Evolutionary conservation across 495 filamentous ascomycete species (phyloP).

Genomic region (Trichoderma reesei): DNA sequence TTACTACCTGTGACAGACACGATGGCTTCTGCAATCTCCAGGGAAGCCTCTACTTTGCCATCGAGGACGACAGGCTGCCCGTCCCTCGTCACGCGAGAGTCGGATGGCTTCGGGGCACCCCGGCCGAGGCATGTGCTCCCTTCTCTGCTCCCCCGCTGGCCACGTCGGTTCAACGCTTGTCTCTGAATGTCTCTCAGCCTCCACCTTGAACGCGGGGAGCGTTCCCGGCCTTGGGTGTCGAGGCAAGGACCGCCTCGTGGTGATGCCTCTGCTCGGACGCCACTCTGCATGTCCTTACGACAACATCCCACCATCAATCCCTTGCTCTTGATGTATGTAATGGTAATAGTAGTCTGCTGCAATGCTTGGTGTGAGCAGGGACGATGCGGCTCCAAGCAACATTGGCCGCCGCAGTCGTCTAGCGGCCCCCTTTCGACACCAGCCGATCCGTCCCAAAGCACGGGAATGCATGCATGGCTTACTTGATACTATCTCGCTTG

Average conservation of each 20-base stretch:
- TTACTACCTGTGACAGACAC: too few relatives aligned
- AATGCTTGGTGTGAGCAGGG: not conserved
- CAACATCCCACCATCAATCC: too few relatives aligned
- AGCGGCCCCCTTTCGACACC: not conserved
- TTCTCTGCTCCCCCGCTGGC: not conserved
- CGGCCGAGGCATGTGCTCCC: not conserved
- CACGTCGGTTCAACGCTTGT: slow-evolving; percentile 1
- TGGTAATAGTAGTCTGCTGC: not conserved
- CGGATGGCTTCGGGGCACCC: not conserved
- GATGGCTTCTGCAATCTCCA: too few relatives aligned
- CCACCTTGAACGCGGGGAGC: not conserved
- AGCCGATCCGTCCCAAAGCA: slow-evolving; percentile 2
- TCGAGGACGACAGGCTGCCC: too few relatives aligned
- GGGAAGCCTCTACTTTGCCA: not conserved
- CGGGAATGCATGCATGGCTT: slow-evolving; percentile 7
- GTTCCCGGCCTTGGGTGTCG: not conserved
- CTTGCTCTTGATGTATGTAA: not conserved
- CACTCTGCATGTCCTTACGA: too few relatives aligned
- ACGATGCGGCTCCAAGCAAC: not conserved
- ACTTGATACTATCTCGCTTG: slow-evolving; percentile 3
- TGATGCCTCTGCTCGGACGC: not conserved
- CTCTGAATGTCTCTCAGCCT: not conserved
- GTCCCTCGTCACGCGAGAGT: too few relatives aligned
- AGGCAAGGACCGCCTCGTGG: not conserved
- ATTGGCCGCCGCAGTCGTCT: not conserved